Percentiles rank a stretch among this genome's conserved stretches.
Evolutionary conservation across 139 green algal species (phyloP).

Genomic region (Picochlorum sp.): DNA sequence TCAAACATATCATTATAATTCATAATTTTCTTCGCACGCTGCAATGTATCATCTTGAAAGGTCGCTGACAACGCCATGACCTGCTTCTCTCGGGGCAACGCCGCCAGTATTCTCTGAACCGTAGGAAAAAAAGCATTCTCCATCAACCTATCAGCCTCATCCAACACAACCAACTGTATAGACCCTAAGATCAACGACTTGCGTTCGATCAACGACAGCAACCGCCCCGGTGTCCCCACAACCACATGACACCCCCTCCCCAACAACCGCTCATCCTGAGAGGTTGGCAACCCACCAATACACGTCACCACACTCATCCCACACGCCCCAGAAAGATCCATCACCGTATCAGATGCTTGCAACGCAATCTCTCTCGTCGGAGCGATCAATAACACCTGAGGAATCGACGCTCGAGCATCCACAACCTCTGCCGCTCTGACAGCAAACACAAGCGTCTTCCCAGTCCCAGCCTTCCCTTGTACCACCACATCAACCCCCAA

Average conservation of each 20-base stretch:
- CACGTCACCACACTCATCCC: conserved; percentile 33
- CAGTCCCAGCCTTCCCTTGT: conserved; percentile 78
- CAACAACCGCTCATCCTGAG: conserved; percentile 53
- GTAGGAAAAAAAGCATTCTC: conserved; percentile 27
- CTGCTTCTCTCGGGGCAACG: conserved; percentile 24
- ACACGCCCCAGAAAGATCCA: conserved; percentile 19
- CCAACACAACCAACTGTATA: conserved; percentile 57
- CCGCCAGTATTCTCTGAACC: conserved; percentile 11
- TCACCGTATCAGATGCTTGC: conserved; percentile 50
- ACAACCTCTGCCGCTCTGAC: conserved; percentile 44
- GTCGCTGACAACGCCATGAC: conserved; percentile 69
- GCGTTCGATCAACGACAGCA: conserved; percentile 47
- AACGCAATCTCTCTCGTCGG: conserved; percentile 77
- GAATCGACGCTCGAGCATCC: conserved; percentile 11
- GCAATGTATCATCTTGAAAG: conserved; percentile 44
- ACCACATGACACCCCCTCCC: conserved; percentile 54
- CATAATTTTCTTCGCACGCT: conserved; percentile 41
- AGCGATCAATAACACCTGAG: conserved; percentile 65
- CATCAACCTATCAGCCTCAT: conserved; percentile 75
- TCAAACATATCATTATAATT: conserved; percentile 18
- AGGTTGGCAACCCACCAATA: conserved; percentile 53
- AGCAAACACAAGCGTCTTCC: conserved; percentile 75
- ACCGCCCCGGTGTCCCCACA: conserved; percentile 67
- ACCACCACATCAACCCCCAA: conserved; percentile 70
- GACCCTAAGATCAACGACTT: conserved; percentile 19